These are phyloP conservation scores for Cladosporium sp. DNA, from an alignment of 2,329 filamentous ascomycete genomes.

Conservation along the genomic window DNA sequence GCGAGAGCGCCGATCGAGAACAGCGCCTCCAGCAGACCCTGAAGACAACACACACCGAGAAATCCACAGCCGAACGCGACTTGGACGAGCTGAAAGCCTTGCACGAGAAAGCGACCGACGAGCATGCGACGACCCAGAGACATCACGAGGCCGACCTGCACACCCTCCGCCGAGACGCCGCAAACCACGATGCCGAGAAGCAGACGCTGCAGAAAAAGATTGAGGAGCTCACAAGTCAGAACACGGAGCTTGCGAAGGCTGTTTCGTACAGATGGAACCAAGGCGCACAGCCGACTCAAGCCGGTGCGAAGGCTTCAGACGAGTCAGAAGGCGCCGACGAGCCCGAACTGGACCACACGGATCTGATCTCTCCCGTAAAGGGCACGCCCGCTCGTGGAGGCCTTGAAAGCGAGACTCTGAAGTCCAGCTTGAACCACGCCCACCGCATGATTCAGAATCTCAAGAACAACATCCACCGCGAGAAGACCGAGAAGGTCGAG, in stretches of 20 bases:
- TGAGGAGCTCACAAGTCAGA: conserved; percentile 80
- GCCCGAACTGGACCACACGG: conserved; percentile 78
- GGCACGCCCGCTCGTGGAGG: conserved; percentile 76
- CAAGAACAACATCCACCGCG: conserved; percentile 88
- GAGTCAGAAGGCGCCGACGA: conserved; percentile 51
- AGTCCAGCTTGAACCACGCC: conserved; percentile 87
- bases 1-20: conserved; percentile 74
- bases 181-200: conserved; percentile 71
- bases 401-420: conserved; percentile 91
- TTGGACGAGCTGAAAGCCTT: conserved; percentile 81
- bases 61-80: conserved; percentile 72
- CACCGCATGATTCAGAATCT: conserved; percentile 95
- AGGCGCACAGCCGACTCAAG: conserved; percentile 35
- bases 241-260: conserved; percentile 81
- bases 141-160: conserved; percentile 85
- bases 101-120: conserved; percentile 73
- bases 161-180: conserved; percentile 71
- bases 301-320: conserved; percentile 44
- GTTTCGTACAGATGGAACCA: conserved; percentile 62
- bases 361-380: conserved; percentile 75
- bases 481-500: conserved; percentile 98
- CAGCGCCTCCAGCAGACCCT: conserved; percentile 72
- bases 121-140: conserved; percentile 69
- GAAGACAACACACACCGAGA: conserved; percentile 64
- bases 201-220: conserved; percentile 74